Conservation (phyloP, 345 rosid species). For the Pistacia vera region DNA sequence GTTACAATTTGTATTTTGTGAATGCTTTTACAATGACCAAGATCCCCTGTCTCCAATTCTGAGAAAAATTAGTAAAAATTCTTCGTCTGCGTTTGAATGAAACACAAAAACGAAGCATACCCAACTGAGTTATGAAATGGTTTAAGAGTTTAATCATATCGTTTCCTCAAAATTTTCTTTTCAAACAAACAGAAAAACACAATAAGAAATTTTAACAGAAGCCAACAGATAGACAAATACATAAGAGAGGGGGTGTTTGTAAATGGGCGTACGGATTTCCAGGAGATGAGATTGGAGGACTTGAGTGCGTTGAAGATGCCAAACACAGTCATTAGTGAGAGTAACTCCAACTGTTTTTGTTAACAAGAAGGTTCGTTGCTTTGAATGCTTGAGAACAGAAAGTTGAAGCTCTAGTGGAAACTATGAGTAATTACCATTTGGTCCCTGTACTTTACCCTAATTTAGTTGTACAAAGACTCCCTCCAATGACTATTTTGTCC, state of each 20-base stretch:
- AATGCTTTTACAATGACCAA: no score
- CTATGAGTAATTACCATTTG: no score
- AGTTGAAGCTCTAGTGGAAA: neutral
- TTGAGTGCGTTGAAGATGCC: constrained; percentile 43
- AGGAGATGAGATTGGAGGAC: constrained; percentile 52
- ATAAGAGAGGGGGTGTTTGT: constrained; percentile 15
- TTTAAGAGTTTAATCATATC: constrained; percentile 8
- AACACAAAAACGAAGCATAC: neutral
- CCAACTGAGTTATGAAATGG: constrained; percentile 16
- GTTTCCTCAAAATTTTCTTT: neutral
- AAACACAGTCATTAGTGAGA: constrained; percentile 37
- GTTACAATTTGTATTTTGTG: no score
- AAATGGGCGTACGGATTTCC: constrained; percentile 43
- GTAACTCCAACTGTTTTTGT: neutral
- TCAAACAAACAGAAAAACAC: neutral
- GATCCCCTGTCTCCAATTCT: neutral
- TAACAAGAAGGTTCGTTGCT: neutral
- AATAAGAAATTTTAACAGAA: no score
- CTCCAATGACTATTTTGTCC: no score
- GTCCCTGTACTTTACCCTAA: no score
- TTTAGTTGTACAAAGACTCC: no score
- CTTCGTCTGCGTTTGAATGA: neutral
- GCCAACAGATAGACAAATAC: neutral
- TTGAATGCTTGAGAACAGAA: no score
- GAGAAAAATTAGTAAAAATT: neutral